phyloP scores from a whole-genome alignment of 108 stramenopile genomes.

The Aurantiochytrium sp. region DNA sequence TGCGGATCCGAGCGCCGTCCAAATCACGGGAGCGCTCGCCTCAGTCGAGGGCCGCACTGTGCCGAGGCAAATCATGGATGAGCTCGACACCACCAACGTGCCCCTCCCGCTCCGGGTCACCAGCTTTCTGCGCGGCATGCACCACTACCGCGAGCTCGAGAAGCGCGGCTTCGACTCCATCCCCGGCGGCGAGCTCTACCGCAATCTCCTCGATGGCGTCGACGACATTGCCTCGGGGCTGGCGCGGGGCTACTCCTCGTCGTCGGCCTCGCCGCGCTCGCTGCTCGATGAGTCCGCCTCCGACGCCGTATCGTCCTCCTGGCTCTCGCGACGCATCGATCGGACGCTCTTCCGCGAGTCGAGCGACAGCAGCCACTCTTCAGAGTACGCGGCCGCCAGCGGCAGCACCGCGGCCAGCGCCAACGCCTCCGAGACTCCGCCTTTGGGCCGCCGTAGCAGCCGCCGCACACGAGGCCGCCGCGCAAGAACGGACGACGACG shows the following conservation, averaged over 20 bases:
- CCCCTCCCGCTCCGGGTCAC: background rate
- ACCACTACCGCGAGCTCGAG: slow-evolving; percentile 11
- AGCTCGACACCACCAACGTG: background rate
- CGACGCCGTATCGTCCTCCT: background rate
- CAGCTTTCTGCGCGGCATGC: background rate
- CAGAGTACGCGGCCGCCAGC: background rate
- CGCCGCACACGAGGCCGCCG: background rate
- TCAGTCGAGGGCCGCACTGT: background rate
- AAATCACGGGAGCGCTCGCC: too few species aligned
- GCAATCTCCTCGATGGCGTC: background rate
- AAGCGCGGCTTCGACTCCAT: background rate
- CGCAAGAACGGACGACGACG: background rate
- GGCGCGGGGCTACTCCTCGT: too few species aligned
- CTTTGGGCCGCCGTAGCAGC: too few species aligned
- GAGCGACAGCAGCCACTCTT: background rate
- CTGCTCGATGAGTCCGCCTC: too few species aligned
- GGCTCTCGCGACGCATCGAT: background rate
- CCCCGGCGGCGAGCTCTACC: background rate
- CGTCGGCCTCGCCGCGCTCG: too few species aligned
- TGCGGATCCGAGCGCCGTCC: too few species aligned
- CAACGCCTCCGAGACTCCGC: too few species aligned
- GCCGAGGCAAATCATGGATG: background rate
- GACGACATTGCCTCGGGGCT: background rate
- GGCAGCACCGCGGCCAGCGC: too few species aligned
- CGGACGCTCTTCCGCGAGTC: background rate